A percentile compares a stretch with the other conserved stretches of the same genome.
phyloP scores from a whole-genome alignment of 345 rosid species.

The Euphorbia tirucalli region DNA sequence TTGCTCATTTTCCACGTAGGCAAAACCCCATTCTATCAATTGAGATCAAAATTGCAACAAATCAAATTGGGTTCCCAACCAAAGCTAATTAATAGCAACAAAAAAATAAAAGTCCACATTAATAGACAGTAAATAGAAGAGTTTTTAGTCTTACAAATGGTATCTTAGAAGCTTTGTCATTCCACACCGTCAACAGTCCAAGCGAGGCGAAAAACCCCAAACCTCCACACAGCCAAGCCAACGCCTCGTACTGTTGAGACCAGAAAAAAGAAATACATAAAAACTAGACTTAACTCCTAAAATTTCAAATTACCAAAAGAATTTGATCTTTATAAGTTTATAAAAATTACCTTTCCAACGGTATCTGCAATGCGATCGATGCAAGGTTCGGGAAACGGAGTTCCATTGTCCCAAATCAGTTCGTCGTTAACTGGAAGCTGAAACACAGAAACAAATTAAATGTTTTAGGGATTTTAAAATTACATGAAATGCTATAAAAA shows the following conservation, averaged over 20 bases:
- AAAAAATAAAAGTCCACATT: slow-evolving; percentile 1
- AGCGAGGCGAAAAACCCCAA: slow-evolving; percentile 71
- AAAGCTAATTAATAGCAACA: not conserved
- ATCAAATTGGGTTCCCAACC: not conserved
- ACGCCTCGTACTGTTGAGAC: slow-evolving; percentile 74
- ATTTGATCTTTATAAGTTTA: not conserved
- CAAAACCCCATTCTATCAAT: not conserved
- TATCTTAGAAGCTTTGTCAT: slow-evolving; percentile 86
- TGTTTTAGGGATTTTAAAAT: slow-evolving; percentile 7
- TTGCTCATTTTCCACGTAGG: not conserved
- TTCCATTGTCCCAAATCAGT: slow-evolving; percentile 94
- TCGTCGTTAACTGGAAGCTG: slow-evolving; percentile 89
- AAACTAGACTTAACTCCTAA: not conserved
- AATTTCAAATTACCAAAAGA: not conserved
- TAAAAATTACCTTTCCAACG: slow-evolving; percentile 66
- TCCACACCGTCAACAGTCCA: slow-evolving; percentile 70
- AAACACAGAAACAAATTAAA: not conserved
- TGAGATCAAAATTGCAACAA: not conserved
- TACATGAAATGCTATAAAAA: not conserved
- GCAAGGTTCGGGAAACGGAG: slow-evolving; percentile 87
- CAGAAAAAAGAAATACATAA: not conserved
- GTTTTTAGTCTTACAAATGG: slow-evolving; percentile 63
- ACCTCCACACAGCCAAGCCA: slow-evolving; percentile 97
- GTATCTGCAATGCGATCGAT: slow-evolving; percentile 98
- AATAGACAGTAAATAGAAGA: not conserved